These are phyloP conservation scores for Tulasnella sp. DNA, from an alignment of 768 basidiomycete species.

Conservation along the genomic window DNA sequence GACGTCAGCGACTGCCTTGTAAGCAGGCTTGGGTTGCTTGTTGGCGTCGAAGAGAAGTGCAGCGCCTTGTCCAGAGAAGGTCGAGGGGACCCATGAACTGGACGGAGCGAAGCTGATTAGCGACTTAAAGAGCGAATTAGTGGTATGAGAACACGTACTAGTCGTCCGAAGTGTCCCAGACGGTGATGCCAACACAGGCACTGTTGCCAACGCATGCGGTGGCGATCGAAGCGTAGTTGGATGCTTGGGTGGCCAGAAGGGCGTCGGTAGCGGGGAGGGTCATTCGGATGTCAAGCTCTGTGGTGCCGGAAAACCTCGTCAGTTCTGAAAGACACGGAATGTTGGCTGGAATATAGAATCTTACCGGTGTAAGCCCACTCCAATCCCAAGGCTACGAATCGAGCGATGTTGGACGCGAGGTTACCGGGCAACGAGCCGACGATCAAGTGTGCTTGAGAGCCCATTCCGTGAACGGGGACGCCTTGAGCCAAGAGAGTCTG, in stretches of 20 bases:
- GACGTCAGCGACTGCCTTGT: conserved; percentile 10
- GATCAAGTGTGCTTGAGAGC: conserved; percentile 30
- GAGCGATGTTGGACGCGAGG: conserved; percentile 38
- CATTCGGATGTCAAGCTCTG: conserved; percentile 54
- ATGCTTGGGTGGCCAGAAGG: conserved; percentile 41
- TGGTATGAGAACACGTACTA: too few species aligned
- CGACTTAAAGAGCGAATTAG: too few species aligned
- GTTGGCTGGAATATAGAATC: too few species aligned
- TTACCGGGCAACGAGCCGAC: not conserved
- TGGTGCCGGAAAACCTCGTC: too few species aligned
- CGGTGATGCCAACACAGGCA: conserved; percentile 18
- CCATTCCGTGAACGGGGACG: conserved; percentile 50
- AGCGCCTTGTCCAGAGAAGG: conserved; percentile 22
- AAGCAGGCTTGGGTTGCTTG: conserved; percentile 15
- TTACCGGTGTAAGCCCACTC: conserved; percentile 48
- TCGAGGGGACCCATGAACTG: conserved; percentile 28
- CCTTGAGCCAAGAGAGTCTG: conserved; percentile 35
- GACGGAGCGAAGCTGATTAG: conserved; percentile 43
- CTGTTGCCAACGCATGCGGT: conserved; percentile 34
- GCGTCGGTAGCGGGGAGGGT: conserved; percentile 39
- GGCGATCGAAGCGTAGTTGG: conserved; percentile 46
- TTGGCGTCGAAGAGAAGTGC: conserved; percentile 14
- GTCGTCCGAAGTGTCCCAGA: conserved; percentile 36
- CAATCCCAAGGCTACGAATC: conserved; percentile 47
- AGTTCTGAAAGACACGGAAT: too few species aligned